Percentiles rank a stretch among this genome's conserved stretches.
Conservation (phyloP, 345 rosid species). For the Pistacia vera region DNA sequence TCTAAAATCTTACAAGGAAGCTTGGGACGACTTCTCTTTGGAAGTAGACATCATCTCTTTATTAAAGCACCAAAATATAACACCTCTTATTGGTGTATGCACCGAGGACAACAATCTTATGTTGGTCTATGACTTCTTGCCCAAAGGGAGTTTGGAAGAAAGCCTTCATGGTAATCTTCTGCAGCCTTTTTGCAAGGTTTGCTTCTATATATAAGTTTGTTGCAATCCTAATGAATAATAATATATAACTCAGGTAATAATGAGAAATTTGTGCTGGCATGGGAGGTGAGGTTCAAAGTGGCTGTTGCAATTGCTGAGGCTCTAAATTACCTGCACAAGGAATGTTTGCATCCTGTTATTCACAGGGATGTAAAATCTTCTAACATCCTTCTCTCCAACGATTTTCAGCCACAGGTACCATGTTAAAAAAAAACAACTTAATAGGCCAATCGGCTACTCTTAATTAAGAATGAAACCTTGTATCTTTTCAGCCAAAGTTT, state of each 20-base stretch:
- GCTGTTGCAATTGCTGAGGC: constrained; percentile 48
- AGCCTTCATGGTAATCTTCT: constrained; percentile 44
- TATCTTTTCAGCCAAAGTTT: too few species aligned
- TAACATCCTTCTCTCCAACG: constrained; percentile 55
- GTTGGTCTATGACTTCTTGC: constrained; percentile 41
- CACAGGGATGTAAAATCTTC: constrained; percentile 63
- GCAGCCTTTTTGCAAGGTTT: not conserved
- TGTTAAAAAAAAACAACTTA: too few species aligned
- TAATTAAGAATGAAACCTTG: too few species aligned
- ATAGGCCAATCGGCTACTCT: too few species aligned
- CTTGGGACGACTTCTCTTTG: constrained; percentile 38
- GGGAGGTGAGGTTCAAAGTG: constrained; percentile 41
- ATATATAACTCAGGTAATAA: constrained; percentile 22
- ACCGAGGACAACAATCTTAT: constrained; percentile 32
- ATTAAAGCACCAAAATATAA: constrained; percentile 37
- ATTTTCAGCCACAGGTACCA: constrained; percentile 47
- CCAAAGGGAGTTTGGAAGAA: constrained; percentile 50
- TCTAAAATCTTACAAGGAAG: constrained; percentile 48
- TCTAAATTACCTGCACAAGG: constrained; percentile 43
- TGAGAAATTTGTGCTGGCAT: constrained; percentile 30
- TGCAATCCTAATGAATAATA: not conserved
- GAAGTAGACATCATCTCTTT: constrained; percentile 48
- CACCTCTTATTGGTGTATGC: constrained; percentile 45
- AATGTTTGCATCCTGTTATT: constrained; percentile 43
- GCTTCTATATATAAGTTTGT: not conserved